Evolutionary conservation across 768 basidiomycete species (phyloP).

Genomic region (Lanmaoa rubissima): DNA sequence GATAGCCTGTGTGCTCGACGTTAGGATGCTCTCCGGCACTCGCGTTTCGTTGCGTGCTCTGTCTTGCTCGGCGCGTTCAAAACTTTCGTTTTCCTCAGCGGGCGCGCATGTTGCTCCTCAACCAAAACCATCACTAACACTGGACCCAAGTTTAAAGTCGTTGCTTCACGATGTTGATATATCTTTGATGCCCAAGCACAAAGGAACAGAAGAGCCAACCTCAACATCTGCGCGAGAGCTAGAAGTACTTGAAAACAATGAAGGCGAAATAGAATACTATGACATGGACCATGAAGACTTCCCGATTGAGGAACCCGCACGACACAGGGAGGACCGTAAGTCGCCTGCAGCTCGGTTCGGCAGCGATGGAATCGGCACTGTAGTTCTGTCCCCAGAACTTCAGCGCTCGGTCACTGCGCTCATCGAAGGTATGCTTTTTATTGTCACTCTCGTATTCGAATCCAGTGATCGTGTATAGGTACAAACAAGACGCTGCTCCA

Average conservation of each 20-base stretch:
- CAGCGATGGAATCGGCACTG: slow-evolving; percentile 65
- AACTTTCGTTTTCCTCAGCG: slow-evolving; percentile 33
- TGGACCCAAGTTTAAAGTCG: slow-evolving; percentile 64
- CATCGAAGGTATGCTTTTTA: slow-evolving; percentile 55
- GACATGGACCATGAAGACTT: slow-evolving; percentile 36
- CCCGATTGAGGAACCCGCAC: slow-evolving; percentile 22
- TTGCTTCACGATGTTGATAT: slow-evolving; percentile 69
- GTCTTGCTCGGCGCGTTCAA: slow-evolving; percentile 24
- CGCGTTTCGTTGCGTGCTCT: slow-evolving; percentile 27
- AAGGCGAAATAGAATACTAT: slow-evolving; percentile 32
- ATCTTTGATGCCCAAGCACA: slow-evolving; percentile 45
- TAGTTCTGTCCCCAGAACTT: slow-evolving; percentile 72
- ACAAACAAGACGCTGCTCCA: slow-evolving; percentile 64
- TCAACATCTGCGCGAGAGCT: slow-evolving; percentile 46
- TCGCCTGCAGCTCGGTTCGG: slow-evolving; percentile 85
- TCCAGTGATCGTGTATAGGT: slow-evolving; percentile 38
- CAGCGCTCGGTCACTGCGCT: slow-evolving; percentile 61
- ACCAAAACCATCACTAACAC: slow-evolving; percentile 57
- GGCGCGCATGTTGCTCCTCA: slow-evolving; percentile 30
- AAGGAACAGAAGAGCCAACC: slow-evolving; percentile 22
- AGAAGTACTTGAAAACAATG: slow-evolving; percentile 45
- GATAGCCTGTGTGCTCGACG: not conserved
- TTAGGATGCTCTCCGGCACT: slow-evolving; percentile 24
- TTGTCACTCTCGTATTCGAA: slow-evolving; percentile 4
- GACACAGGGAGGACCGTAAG: slow-evolving; percentile 45